A percentile compares a stretch with the other conserved stretches of the same genome.
phyloP scores from a whole-genome alignment of 1,139 yeast species.

The Lodderomyces margitis region DNA sequence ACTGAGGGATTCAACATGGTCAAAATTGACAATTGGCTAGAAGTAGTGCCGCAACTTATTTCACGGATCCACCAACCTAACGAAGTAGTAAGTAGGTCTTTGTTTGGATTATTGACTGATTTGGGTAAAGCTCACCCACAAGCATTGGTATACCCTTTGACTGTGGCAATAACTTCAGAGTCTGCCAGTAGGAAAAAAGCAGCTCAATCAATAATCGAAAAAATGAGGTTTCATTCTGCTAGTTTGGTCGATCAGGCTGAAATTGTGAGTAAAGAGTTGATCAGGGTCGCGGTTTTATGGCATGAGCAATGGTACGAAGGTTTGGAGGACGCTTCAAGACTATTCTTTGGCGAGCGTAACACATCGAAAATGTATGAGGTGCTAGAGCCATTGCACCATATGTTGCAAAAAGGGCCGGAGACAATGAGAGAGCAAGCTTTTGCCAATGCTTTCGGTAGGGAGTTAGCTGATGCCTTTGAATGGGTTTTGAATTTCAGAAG shows the following conservation, averaged over 20 bases:
- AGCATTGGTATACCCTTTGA: slow-evolving; percentile 90
- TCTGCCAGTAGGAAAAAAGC: slow-evolving; percentile 87
- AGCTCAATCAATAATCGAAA: slow-evolving; percentile 86
- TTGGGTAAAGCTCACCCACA: slow-evolving; percentile 96
- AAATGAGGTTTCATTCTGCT: slow-evolving; percentile 87
- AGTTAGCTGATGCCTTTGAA: slow-evolving; percentile 86
- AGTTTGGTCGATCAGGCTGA: slow-evolving; percentile 88
- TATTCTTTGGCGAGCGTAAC: slow-evolving; percentile 92
- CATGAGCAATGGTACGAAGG: slow-evolving; percentile 99
- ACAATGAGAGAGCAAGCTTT: slow-evolving; percentile 92
- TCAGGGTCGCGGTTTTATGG: slow-evolving; percentile 95
- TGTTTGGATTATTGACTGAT: slow-evolving; percentile 79
- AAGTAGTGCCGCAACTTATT: slow-evolving; percentile 91
- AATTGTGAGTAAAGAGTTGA: slow-evolving; percentile 87
- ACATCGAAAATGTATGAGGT: slow-evolving; percentile 93
- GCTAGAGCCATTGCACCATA: slow-evolving; percentile 81
- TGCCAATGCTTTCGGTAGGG: slow-evolving; percentile 91
- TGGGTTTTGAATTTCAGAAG: slow-evolving; percentile 87
- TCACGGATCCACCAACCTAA: slow-evolving; percentile 97
- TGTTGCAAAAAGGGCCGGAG: slow-evolving; percentile 84
- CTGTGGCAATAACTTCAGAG: slow-evolving; percentile 95
- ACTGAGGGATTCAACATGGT: slow-evolving; percentile 89
- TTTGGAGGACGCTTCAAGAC: slow-evolving; percentile 90
- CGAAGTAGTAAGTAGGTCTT: slow-evolving; percentile 74
- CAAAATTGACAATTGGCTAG: slow-evolving; percentile 89